Evolutionary conservation across 495 filamentous ascomycete species (phyloP).

Genomic region (Chaetomium tenue): DNA sequence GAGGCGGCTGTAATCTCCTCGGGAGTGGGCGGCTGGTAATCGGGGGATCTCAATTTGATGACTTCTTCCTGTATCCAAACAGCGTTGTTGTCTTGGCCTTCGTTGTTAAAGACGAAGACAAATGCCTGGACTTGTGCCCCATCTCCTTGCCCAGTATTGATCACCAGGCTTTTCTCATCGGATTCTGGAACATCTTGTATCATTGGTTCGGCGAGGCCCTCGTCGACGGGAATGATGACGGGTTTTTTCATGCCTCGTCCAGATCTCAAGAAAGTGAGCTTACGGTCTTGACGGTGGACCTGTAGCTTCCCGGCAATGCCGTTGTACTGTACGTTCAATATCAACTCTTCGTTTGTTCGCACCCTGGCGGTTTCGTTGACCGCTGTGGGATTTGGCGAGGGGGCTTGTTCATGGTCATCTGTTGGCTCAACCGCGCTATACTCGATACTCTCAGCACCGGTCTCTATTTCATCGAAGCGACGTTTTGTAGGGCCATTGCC

Average conservation of each 20-base stretch:
- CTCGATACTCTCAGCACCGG: not conserved
- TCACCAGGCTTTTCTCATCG: constrained; percentile 24
- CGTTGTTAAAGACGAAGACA: constrained; percentile 26
- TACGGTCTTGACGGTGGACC: constrained; percentile 8
- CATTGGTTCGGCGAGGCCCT: constrained; percentile 18
- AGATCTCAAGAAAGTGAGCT: constrained; percentile 18
- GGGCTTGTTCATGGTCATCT: not conserved
- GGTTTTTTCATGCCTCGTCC: constrained; percentile 19
- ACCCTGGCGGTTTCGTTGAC: not conserved
- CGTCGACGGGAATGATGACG: constrained; percentile 22
- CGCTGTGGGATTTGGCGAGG: not conserved
- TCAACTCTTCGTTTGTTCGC: not conserved
- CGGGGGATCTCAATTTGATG: constrained; percentile 10
- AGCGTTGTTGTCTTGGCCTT: constrained; percentile 20
- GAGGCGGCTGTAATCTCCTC: constrained; percentile 17
- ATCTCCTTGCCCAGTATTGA: constrained; percentile 6
- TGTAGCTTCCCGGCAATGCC: constrained; percentile 23
- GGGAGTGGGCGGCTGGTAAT: not conserved
- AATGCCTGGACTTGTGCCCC: constrained; percentile 11
- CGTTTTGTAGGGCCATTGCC: constrained; percentile 12
- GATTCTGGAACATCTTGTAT: constrained; percentile 24
- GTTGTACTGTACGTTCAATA: constrained; percentile 26
- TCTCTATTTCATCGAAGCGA: constrained; percentile 9
- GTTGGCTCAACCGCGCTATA: not conserved
- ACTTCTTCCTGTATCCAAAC: constrained; percentile 19